Conservation (phyloP, 2,329 filamentous ascomycete species). For the Beauveria australis region DNA sequence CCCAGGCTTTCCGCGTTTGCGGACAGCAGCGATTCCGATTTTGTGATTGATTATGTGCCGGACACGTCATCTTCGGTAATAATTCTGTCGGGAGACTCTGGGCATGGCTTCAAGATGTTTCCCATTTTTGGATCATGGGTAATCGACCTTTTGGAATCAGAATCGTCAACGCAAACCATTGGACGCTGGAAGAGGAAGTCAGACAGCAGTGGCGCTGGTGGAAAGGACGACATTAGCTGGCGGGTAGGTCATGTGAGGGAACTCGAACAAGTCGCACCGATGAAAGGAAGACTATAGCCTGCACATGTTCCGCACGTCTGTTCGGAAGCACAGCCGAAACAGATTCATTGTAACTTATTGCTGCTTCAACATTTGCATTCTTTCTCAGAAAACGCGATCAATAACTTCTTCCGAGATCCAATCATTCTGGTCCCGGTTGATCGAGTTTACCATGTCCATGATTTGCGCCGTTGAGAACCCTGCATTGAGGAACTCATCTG, state of each 20-base stretch:
- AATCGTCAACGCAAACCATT: not conserved
- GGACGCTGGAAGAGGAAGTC: not conserved
- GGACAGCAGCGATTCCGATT: slow-evolving; percentile 53
- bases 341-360: not conserved
- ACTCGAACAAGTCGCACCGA: not conserved
- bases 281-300: not conserved
- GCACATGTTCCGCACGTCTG: not conserved
- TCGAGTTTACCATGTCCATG: not conserved
- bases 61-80: slow-evolving; percentile 39
- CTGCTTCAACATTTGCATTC: not conserved
- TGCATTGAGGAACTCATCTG: not conserved
- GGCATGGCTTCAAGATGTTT: slow-evolving; percentile 56
- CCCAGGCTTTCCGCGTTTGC: no score
- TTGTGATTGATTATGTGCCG: slow-evolving; percentile 51
- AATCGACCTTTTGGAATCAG: not conserved
- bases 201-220: not conserved
- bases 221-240: not conserved
- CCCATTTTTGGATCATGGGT: slow-evolving; percentile 29
- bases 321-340: not conserved
- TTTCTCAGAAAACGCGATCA: not conserved
- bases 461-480: not conserved
- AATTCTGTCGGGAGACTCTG: slow-evolving; percentile 46
- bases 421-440: not conserved
- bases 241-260: not conserved
- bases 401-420: not conserved